Evolutionary conservation across 768 basidiomycete genomes (phyloP), one percentile per base, ranked within the genome.

Genomic region (Flagelloscypha sp.): DNA sequence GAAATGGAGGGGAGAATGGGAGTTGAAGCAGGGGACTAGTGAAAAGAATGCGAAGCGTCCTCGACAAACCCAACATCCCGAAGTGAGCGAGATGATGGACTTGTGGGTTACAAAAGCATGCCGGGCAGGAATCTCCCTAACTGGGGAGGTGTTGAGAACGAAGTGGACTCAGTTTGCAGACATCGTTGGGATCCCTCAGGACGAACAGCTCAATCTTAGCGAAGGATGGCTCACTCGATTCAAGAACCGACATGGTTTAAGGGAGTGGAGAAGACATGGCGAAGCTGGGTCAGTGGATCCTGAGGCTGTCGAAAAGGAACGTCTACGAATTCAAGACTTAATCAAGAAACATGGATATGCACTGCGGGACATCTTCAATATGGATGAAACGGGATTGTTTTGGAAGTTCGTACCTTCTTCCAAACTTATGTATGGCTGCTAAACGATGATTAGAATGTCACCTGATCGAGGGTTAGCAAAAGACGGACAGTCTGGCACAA

Each of bases 91-190:
- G 17, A 60, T 60, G 55, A 27, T 65, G 45, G 44, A 58, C 1
- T 38, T 62, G 0, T 65, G 63, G 62, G 51, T 63, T 7, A 43
- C 42, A 13, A 54, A 61, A 28, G 63, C 57, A 11, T 55, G 57
- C 53, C 22, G 22, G 1, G 49, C 61, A 37, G 36, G 36, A 2
- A 32, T 67, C n/a, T 12, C 49, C 0, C 19, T 69, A 12, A 66
- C 48, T 21, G 57, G 61, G 1, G 55, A 55, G n/a, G 52, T 62
- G 9, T 41, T 68, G 27, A 27, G 33, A 0, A 46, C 57, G 21
- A 64, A 66, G 42, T 63, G 57, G 54, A 47, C 9, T 3, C 1
- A 3, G 2, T 66, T 66, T 55, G 57, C 58, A 5, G 48, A 62
- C 10, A 36, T 53, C 20, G 47, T 20, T 24, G 45, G 53, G 0